phyloP scores from a whole-genome alignment of 2,329 filamentous ascomycete species.

The Xylariales sp. region DNA sequence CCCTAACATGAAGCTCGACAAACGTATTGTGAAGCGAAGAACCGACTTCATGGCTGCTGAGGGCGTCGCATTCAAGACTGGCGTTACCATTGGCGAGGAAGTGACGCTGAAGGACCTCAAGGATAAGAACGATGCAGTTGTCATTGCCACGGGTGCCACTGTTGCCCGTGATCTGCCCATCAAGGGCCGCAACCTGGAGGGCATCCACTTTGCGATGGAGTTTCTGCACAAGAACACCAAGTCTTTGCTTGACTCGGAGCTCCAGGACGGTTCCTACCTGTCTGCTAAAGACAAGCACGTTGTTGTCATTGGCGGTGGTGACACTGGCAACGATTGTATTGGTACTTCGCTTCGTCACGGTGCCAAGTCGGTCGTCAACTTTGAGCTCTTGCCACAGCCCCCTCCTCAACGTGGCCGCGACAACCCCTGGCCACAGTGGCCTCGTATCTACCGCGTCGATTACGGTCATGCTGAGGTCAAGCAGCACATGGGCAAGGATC shows the following conservation, averaged over 20 bases:
- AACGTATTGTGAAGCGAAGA: conserved; percentile 91
- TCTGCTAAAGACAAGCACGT: conserved; percentile 95
- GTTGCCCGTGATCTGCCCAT: conserved; percentile 91
- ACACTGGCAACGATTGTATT: conserved; percentile 97
- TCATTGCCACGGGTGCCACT: conserved; percentile 89
- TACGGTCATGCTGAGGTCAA: conserved; percentile 95
- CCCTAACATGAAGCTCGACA: conserved; percentile 99
- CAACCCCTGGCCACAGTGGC: conserved; percentile 99
- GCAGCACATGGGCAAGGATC: conserved; percentile 92
- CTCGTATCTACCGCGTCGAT: conserved; percentile 95
- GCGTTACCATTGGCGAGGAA: conserved; percentile 72
- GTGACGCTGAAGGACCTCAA: conserved; percentile 69
- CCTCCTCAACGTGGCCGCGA: conserved; percentile 84
- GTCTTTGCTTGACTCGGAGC: conserved; percentile 87
- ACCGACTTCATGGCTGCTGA: conserved; percentile 93
- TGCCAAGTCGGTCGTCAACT: conserved; percentile 93
- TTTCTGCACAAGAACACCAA: conserved; percentile 98
- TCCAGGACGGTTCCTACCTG: conserved; percentile 80
- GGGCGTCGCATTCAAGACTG: conserved; percentile 77
- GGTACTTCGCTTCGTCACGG: conserved; percentile 94
- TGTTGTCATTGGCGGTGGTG: conserved; percentile 93
- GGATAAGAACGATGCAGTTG: conserved; percentile 71
- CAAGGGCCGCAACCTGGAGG: conserved; percentile 79
- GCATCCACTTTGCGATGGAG: conserved; percentile 95
- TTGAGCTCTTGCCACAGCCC: conserved; percentile 90